phyloP scores from a whole-genome alignment of 257 asterid genomes.

The Paraleonurus japonicus region DNA sequence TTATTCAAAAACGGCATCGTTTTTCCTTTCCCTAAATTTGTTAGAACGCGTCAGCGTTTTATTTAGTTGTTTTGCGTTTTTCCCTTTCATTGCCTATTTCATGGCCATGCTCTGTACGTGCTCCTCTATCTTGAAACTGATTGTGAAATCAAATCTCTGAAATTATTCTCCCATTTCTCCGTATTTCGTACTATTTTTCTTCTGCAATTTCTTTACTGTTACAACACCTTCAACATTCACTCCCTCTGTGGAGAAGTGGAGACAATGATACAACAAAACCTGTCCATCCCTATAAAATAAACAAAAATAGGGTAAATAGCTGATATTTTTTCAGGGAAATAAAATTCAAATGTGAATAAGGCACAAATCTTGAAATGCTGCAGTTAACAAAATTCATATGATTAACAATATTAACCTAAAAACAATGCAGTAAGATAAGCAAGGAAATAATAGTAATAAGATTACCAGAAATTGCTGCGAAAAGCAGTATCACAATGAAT shows the following conservation, averaged over 20 bases:
- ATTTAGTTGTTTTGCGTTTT: too few species aligned
- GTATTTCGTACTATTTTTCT: too few species aligned
- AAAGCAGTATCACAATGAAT: conserved; percentile 2
- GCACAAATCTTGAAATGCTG: conserved; percentile 38
- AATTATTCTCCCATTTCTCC: too few species aligned
- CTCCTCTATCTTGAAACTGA: too few species aligned
- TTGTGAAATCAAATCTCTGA: too few species aligned
- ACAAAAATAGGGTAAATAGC: conserved; percentile 1
- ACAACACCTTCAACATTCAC: too few species aligned
- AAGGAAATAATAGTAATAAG: not conserved
- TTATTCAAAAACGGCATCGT: too few species aligned
- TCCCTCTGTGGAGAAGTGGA: conserved; percentile 39
- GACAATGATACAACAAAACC: conserved; percentile 10
- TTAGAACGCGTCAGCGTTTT: too few species aligned
- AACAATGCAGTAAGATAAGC: not conserved
- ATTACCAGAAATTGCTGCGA: not conserved
- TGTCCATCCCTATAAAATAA: not conserved
- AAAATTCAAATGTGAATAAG: conserved; percentile 6
- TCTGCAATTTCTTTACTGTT: too few species aligned
- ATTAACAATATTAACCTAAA: not conserved
- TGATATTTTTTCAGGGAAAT: not conserved
- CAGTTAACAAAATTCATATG: not conserved
- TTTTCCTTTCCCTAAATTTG: too few species aligned
- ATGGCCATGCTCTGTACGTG: too few species aligned
- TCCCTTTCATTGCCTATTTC: too few species aligned